Percentiles rank a stretch among this genome's conserved stretches.
Conservation (phyloP, 805 yeast genomes). For the Torulaspora quercuum region DNA sequence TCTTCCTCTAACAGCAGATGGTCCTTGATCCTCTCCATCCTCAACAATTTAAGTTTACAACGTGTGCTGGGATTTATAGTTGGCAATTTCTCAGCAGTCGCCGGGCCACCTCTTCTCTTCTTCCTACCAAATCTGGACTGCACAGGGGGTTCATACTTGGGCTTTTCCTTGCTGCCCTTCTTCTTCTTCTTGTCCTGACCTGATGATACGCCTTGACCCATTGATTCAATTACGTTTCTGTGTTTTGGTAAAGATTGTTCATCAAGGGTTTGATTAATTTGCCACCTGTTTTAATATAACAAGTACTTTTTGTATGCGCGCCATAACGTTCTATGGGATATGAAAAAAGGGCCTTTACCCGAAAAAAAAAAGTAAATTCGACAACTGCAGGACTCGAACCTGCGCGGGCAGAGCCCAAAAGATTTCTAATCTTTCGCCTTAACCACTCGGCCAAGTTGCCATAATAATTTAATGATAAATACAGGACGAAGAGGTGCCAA, state of each 20-base stretch:
- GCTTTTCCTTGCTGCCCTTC: conserved; percentile 76
- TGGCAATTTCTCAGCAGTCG: conserved; percentile 78
- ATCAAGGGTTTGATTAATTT: conserved; percentile 1
- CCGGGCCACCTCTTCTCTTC: conserved; percentile 86
- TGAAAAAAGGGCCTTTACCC: too few species aligned
- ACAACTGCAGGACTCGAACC: conserved; percentile 68
- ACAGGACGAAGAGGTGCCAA: too few species aligned
- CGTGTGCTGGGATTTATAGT: conserved; percentile 87
- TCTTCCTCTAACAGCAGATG: conserved; percentile 93
- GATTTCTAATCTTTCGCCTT: conserved; percentile 58
- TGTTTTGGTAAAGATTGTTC: conserved; percentile 9
- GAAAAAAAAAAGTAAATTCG: conserved; percentile 40
- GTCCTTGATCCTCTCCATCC: conserved; percentile 95
- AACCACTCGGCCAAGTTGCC: conserved; percentile 59
- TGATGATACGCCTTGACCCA: conserved; percentile 40
- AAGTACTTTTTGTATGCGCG: too few species aligned
- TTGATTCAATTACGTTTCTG: conserved; percentile 12
- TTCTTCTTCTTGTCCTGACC: conserved; percentile 43
- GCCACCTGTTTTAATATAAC: too few species aligned
- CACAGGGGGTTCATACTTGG: conserved; percentile 98
- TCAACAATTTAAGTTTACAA: conserved; percentile 83
- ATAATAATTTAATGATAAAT: background rate
- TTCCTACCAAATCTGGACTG: conserved; percentile 90
- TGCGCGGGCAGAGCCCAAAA: conserved; percentile 54
- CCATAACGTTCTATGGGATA: too few species aligned